These are phyloP conservation scores for Strobilomyces echinocephalus DNA, from an alignment of 768 basidiomycete species.

Conservation along the genomic window DNA sequence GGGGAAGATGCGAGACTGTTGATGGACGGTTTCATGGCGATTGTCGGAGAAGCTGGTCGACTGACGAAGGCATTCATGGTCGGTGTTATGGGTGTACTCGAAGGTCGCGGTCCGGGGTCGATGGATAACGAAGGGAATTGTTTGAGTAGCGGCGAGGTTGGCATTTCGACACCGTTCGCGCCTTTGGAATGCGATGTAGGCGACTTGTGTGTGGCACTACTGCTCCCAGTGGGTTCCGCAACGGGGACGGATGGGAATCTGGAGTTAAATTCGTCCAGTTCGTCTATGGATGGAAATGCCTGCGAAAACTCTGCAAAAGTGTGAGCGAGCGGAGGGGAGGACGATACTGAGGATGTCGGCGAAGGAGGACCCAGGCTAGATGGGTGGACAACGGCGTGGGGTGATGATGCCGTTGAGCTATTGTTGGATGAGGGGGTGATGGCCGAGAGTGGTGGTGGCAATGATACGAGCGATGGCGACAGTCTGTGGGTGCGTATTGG, in stretches of 20 bases:
- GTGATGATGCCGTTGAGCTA: constrained; percentile 39
- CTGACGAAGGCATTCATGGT: constrained; percentile 52
- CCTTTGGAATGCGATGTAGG: constrained; percentile 28
- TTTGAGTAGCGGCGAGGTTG: constrained; percentile 27
- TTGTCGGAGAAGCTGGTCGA: constrained; percentile 58
- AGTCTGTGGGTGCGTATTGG: constrained; percentile 36
- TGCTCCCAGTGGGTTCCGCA: constrained; percentile 36
- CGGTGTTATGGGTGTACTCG: constrained; percentile 66
- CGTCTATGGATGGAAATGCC: constrained; percentile 74
- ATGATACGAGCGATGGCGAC: constrained; percentile 33
- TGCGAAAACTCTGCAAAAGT: constrained; percentile 56
- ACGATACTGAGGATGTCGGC: constrained; percentile 64
- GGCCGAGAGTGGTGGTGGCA: constrained; percentile 14
- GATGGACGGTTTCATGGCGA: constrained; percentile 41
- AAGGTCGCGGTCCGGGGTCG: constrained; percentile 52
- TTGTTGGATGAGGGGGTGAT: constrained; percentile 21
- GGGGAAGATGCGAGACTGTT: constrained; percentile 33
- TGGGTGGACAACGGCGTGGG: constrained; percentile 65
- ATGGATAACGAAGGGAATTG: constrained; percentile 41
- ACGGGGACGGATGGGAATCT: constrained; percentile 47
- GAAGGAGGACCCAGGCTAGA: constrained; percentile 75
- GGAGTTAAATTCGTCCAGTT: constrained; percentile 56
- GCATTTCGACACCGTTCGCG: constrained; percentile 29
- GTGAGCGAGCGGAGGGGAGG: constrained; percentile 46
- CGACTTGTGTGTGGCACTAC: constrained; percentile 8